Percentiles rank a stretch among this genome's conserved stretches.
phyloP scores from a whole-genome alignment of 2,329 filamentous ascomycete genomes.

The Coleophoma crateriformis region DNA sequence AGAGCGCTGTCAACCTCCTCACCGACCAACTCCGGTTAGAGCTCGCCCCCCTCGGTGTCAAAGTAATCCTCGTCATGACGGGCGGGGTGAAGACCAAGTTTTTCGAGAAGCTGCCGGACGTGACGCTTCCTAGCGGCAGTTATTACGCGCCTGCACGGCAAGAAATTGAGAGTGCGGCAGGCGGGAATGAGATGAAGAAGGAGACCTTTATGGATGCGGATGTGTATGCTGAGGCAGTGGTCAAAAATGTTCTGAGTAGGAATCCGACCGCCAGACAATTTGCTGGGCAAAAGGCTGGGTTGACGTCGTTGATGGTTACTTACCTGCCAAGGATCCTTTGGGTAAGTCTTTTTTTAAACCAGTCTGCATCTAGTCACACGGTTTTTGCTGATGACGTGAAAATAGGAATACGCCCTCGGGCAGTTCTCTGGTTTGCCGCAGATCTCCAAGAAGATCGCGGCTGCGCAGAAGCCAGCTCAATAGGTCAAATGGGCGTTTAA shows the following conservation, averaged over 20 bases:
- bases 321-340: too few species aligned
- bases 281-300: conserved; percentile 9
- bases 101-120: conserved; percentile 12
- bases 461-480: too few species aligned
- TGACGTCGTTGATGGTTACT: conserved; percentile 12
- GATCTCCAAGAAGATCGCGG: too few species aligned
- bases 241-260: conserved; percentile 15
- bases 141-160: conserved; percentile 13
- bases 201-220: conserved; percentile 6
- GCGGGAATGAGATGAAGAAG: conserved; percentile 1
- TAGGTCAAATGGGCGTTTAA: too few species aligned
- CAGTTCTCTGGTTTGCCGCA: too few species aligned
- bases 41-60: conserved; percentile 14
- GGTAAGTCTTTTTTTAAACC: background rate
- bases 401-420: too few species aligned
- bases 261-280: conserved; percentile 13
- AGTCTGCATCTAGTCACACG: background rate
- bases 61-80: conserved; percentile 13
- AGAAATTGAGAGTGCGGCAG: conserved; percentile 9
- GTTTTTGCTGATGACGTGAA: too few species aligned
- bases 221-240: conserved; percentile 13
- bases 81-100: conserved; percentile 15
- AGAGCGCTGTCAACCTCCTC: conserved; percentile 13
- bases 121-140: conserved; percentile 10
- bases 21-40: conserved; percentile 14